phyloP scores from a whole-genome alignment of 2,329 filamentous ascomycete genomes.

The Lecanicillium sp. region DNA sequence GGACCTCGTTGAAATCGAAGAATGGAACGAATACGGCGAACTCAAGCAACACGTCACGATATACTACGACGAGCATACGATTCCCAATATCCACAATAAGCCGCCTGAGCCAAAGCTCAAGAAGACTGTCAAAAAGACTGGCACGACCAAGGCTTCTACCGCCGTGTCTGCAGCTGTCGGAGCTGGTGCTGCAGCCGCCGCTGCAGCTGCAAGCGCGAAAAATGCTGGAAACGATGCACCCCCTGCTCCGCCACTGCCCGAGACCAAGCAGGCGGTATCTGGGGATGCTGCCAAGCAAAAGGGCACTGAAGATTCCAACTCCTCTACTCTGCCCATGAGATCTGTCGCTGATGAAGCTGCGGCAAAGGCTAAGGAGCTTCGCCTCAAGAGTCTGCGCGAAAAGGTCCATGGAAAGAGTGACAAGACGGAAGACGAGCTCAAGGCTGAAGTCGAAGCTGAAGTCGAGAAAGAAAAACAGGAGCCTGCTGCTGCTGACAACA shows the following conservation, averaged over 20 bases:
- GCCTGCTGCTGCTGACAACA: too few relatives aligned
- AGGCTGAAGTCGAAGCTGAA: slow-evolving; percentile 7
- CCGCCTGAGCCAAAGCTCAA: slow-evolving; percentile 31
- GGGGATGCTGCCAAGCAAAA: slow-evolving; percentile 18
- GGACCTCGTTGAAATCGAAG: slow-evolving; percentile 91
- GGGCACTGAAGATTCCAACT: not conserved
- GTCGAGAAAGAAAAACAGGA: slow-evolving; percentile 1
- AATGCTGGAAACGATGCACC: slow-evolving; percentile 11
- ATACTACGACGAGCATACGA: slow-evolving; percentile 54
- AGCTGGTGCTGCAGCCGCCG: slow-evolving; percentile 15
- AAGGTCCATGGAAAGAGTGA: slow-evolving; percentile 44
- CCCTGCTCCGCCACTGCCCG: slow-evolving; percentile 11
- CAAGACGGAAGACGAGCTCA: slow-evolving; percentile 11
- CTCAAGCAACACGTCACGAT: slow-evolving; percentile 76
- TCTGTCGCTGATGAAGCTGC: slow-evolving; percentile 59
- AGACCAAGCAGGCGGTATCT: slow-evolving; percentile 14
- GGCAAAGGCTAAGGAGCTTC: slow-evolving; percentile 52
- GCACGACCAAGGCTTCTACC: slow-evolving; percentile 17
- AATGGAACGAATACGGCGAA: slow-evolving; percentile 99
- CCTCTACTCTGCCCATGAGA: slow-evolving; percentile 32
- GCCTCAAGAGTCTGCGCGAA: slow-evolving; percentile 43
- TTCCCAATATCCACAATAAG: slow-evolving; percentile 45
- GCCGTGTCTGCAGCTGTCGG: slow-evolving; percentile 15
- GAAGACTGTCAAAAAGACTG: slow-evolving; percentile 24
- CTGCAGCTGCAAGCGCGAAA: slow-evolving; percentile 16